These are phyloP conservation scores for Toxoplasma gondii DNA, from an alignment of 169 alveolate genomes.

Conservation along the genomic window DNA sequence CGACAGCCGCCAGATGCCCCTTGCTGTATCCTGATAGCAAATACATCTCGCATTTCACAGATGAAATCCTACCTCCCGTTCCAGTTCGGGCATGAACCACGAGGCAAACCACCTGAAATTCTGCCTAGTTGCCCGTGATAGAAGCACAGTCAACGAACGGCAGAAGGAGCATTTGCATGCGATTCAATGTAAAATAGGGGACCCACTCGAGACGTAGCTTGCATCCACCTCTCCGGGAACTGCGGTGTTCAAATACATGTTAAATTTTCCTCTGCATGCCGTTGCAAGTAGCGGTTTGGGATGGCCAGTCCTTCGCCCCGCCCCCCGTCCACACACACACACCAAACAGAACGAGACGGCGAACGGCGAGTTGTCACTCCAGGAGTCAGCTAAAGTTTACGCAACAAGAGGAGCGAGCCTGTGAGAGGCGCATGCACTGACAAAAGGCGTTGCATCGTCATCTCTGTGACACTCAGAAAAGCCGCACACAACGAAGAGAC, in stretches of 20 bases:
- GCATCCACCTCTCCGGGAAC: not conserved
- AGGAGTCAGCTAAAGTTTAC: too few relatives aligned
- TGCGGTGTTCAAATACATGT: too few relatives aligned
- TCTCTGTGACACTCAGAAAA: too few relatives aligned
- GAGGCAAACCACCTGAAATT: not conserved
- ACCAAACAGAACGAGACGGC: not conserved
- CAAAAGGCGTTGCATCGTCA: too few relatives aligned
- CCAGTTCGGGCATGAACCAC: not conserved
- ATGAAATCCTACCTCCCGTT: not conserved
- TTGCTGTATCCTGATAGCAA: constrained; percentile 7
- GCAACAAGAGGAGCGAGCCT: too few relatives aligned
- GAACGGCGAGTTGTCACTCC: not conserved
- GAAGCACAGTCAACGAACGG: not conserved
- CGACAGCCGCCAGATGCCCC: constrained; percentile 36
- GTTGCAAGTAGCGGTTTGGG: too few relatives aligned
- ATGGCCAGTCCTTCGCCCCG: too few relatives aligned
- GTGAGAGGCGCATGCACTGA: too few relatives aligned
- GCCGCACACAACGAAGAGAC: too few relatives aligned
- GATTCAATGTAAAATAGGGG: not conserved
- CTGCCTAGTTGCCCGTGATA: not conserved
- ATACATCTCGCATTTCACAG: not conserved
- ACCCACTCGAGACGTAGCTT: not conserved
- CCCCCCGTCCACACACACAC: too few relatives aligned
- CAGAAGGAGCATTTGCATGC: too few relatives aligned
- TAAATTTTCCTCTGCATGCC: too few relatives aligned